Evolutionary conservation across 2,329 filamentous ascomycete species (phyloP).

Genomic region (Talaromyces sp.): DNA sequence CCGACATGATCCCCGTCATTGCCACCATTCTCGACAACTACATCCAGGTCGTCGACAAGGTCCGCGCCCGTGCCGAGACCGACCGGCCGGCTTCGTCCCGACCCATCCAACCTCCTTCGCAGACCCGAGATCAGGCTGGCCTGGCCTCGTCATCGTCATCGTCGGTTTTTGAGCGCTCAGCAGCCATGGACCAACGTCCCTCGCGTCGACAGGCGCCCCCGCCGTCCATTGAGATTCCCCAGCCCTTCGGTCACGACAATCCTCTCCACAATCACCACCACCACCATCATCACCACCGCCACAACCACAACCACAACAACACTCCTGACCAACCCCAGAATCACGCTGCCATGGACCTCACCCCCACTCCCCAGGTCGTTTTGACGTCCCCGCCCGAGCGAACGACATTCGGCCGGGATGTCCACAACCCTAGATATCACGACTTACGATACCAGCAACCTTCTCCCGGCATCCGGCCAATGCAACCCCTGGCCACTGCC

Average conservation of each 20-base stretch:
- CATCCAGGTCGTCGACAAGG: constrained; percentile 91
- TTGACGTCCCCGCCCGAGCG: constrained; percentile 67
- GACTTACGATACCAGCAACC: constrained; percentile 37
- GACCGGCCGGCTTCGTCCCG: constrained; percentile 57
- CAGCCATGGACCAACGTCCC: constrained; percentile 52
- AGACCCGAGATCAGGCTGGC: constrained; percentile 19
- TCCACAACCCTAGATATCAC: constrained; percentile 44
- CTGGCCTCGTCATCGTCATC: constrained; percentile 9
- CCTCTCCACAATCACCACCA: constrained; percentile 41
- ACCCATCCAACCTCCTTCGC: constrained; percentile 22
- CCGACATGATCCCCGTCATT: constrained; percentile 98
- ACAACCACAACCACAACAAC: constrained; percentile 5
- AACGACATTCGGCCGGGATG: constrained; percentile 56
- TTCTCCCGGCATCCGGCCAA: constrained; percentile 48
- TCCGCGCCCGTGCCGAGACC: constrained; percentile 75
- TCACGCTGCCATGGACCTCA: constrained; percentile 32
- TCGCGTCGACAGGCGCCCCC: constrained; percentile 76
- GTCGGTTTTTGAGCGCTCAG: constrained; percentile 43
- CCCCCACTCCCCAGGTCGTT: constrained; percentile 58
- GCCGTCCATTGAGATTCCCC: constrained; percentile 74
- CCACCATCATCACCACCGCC: constrained; percentile 7
- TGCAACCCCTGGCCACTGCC: constrained; percentile 64
- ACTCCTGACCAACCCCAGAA: constrained; percentile 1
- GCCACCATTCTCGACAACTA: constrained; percentile 98
- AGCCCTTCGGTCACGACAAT: constrained; percentile 46